A percentile compares a stretch with the other conserved stretches of the same genome.
Evolutionary conservation across 768 basidiomycete genomes (phyloP).

Genomic region (Fistulinella prunicolor): DNA sequence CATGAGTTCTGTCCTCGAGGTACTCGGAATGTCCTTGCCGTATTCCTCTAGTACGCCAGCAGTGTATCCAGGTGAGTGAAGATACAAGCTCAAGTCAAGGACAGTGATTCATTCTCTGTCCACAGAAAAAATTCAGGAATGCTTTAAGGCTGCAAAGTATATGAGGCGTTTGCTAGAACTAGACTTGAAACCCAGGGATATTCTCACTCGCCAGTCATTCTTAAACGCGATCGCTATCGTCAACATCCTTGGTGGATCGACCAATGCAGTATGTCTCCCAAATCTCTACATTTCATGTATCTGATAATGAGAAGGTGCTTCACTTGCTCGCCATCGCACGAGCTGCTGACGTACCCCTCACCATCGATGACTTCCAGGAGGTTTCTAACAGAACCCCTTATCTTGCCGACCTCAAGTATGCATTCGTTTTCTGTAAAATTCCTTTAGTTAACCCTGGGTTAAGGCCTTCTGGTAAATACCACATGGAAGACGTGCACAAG

Average conservation of each 20-base stretch:
- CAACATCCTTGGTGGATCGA: conserved; percentile 81
- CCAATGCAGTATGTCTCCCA: conserved; percentile 64
- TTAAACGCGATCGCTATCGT: conserved; percentile 81
- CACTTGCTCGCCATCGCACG: conserved; percentile 85
- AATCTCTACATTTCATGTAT: not conserved
- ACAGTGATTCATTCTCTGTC: not conserved
- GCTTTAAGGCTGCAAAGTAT: conserved; percentile 72
- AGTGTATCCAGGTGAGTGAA: conserved; percentile 52
- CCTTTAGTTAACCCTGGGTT: conserved; percentile 2
- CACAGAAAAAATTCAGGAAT: conserved; percentile 80
- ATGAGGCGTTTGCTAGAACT: conserved; percentile 69
- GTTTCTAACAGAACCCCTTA: conserved; percentile 79
- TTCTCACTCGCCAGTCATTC: conserved; percentile 68
- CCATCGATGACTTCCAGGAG: conserved; percentile 83
- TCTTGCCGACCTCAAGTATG: conserved; percentile 76
- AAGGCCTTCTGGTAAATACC: conserved; percentile 81
- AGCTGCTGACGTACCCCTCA: conserved; percentile 69
- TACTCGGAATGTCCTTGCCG: conserved; percentile 80
- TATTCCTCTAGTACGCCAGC: conserved; percentile 78
- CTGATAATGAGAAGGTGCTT: conserved; percentile 52
- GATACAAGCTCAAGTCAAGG: not conserved
- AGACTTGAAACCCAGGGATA: conserved; percentile 82
- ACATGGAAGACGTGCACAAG: conserved; percentile 88
- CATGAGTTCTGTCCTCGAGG: conserved; percentile 83
- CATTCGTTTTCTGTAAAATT: conserved; percentile 14